Evolutionary conservation across 202 grass and related monocot species (phyloP).

Genomic region (Carex sylvatica): DNA sequence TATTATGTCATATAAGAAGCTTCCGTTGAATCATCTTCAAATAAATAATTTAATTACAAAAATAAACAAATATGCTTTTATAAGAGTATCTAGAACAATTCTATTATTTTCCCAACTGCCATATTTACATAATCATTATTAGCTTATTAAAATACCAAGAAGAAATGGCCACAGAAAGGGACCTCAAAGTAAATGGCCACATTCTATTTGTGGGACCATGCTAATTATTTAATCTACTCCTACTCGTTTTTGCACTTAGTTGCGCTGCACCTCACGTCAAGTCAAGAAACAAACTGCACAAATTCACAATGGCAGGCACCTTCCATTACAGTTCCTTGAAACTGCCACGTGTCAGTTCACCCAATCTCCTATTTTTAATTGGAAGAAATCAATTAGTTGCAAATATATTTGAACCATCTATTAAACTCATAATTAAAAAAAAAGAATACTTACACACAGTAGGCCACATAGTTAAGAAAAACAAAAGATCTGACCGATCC

Average conservation of each 20-base stretch:
- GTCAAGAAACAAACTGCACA: slow-evolving; percentile 3
- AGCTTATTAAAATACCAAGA: background rate
- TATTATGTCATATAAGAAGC: background rate
- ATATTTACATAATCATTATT: background rate
- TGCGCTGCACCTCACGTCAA: background rate
- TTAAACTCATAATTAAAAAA: too few relatives aligned
- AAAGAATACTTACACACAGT: background rate
- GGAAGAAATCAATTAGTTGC: background rate
- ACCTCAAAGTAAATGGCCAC: background rate
- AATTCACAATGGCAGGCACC: background rate
- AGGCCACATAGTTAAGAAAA: background rate
- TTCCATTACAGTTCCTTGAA: background rate
- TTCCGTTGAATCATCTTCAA: background rate
- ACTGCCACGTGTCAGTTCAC: background rate
- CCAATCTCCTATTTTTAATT: background rate
- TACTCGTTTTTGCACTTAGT: background rate
- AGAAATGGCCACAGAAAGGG: background rate
- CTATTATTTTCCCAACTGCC: background rate
- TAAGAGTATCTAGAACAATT: background rate
- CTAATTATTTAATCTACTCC: background rate
- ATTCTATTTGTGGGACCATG: background rate
- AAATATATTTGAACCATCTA: background rate
- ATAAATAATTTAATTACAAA: background rate
- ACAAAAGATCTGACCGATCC: background rate
- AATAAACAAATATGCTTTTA: background rate